A percentile compares a stretch with the other conserved stretches of the same genome.
Evolutionary conservation across 768 basidiomycete species (phyloP).

Genomic region (Cubamyces lactineus): DNA sequence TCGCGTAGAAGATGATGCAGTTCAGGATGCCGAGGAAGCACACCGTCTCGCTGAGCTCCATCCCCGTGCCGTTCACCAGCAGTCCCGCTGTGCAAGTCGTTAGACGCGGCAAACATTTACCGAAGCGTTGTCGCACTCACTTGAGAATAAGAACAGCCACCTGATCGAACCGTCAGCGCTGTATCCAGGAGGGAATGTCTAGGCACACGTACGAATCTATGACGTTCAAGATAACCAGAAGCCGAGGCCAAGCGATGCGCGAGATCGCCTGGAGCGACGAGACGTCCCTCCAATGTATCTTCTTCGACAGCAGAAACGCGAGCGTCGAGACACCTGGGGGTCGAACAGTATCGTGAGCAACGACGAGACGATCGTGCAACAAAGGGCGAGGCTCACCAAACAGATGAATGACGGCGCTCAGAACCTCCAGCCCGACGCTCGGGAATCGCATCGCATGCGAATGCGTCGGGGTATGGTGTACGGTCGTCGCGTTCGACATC

Average conservation of each 20-base stretch:
- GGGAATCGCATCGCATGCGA: constrained; percentile 17
- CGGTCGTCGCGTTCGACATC: background rate
- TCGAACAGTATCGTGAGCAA: no score
- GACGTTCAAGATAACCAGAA: constrained; percentile 46
- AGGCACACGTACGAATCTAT: constrained; percentile 38
- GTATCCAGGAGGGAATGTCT: background rate
- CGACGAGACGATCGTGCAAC: background rate
- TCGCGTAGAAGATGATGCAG: constrained; percentile 46
- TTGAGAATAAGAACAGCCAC: constrained; percentile 46
- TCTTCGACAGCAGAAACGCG: constrained; percentile 45
- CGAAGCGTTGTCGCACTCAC: constrained; percentile 32
- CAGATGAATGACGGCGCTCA: constrained; percentile 22
- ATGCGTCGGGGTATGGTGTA: constrained; percentile 7
- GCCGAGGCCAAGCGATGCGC: constrained; percentile 43
- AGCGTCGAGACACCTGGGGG: constrained; percentile 37
- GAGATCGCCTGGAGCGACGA: constrained; percentile 33
- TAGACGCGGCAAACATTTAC: background rate
- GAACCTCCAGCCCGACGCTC: constrained; percentile 17
- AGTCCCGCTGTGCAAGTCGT: constrained; percentile 39
- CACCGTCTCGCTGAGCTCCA: constrained; percentile 39
- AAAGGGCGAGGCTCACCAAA: constrained; percentile 18
- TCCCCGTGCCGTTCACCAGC: constrained; percentile 48
- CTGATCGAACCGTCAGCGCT: constrained; percentile 10
- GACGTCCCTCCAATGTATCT: constrained; percentile 39
- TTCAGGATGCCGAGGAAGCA: constrained; percentile 49